Evolutionary conservation across 768 basidiomycete species (phyloP).

Genomic region (Tulasnella sp.): DNA sequence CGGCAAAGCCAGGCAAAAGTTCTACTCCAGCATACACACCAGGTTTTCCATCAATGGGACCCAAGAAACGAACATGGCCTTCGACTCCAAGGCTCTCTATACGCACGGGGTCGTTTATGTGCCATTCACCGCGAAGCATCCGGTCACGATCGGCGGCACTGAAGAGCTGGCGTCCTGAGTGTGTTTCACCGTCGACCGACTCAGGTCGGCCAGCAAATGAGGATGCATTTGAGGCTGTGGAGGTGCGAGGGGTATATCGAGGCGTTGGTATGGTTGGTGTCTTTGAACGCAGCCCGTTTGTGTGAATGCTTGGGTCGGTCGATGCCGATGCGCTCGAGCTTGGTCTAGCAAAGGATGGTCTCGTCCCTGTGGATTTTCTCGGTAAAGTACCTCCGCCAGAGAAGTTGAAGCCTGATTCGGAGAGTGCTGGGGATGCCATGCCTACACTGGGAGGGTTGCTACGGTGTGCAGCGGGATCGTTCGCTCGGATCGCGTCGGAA

Average conservation of each 20-base stretch:
- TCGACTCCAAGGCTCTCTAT: slow-evolving; percentile 85
- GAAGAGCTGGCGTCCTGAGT: slow-evolving; percentile 17
- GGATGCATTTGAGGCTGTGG: slow-evolving; percentile 5
- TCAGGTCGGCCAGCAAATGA: slow-evolving; percentile 8
- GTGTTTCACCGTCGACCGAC: slow-evolving; percentile 9
- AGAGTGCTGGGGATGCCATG: slow-evolving; percentile 20
- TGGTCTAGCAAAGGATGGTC: neutral
- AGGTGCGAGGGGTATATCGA: slow-evolving; percentile 7
- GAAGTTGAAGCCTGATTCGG: slow-evolving; percentile 39
- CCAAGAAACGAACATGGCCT: slow-evolving; percentile 67
- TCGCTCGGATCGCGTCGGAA: slow-evolving; percentile 64
- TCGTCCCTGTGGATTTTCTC: slow-evolving; percentile 1
- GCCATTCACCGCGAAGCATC: slow-evolving; percentile 21
- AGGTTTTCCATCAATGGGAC: slow-evolving; percentile 76
- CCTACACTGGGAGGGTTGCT: slow-evolving; percentile 23
- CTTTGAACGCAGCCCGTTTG: slow-evolving; percentile 29
- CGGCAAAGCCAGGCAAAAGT: slow-evolving; percentile 67
- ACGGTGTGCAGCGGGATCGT: slow-evolving; percentile 66
- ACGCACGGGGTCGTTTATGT: slow-evolving; percentile 69
- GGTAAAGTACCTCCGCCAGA: slow-evolving; percentile 25
- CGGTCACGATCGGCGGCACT: slow-evolving; percentile 2
- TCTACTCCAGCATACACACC: slow-evolving; percentile 94
- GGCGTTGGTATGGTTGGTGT: slow-evolving; percentile 32
- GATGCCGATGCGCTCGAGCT: slow-evolving; percentile 9
- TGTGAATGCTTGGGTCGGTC: slow-evolving; percentile 3